phyloP scores from a whole-genome alignment of 805 yeast genomes.

The Clavispora santaluciae region DNA sequence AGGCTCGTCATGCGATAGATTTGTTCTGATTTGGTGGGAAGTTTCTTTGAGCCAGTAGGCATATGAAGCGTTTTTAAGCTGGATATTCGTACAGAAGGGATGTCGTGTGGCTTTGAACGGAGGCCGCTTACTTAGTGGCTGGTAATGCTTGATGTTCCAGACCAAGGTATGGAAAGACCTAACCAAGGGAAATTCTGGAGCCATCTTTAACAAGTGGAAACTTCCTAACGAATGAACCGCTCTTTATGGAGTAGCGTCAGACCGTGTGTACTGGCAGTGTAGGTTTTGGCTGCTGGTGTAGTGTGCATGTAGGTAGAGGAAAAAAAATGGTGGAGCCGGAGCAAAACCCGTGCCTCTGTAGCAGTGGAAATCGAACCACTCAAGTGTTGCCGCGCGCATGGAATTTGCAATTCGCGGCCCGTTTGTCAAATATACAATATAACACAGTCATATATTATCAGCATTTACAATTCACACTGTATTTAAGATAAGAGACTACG shows the following conservation, averaged over 20 bases:
- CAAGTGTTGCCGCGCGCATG: no score
- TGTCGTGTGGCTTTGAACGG: slow-evolving; percentile 12
- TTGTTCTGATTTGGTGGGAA: slow-evolving; percentile 8
- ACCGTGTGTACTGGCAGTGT: background rate
- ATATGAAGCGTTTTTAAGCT: slow-evolving; percentile 14
- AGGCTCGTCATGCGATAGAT: background rate
- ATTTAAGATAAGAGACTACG: no score
- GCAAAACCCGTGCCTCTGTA: background rate
- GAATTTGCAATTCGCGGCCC: no score
- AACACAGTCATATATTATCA: no score
- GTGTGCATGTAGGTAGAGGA: background rate
- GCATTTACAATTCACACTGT: no score
- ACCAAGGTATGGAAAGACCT: slow-evolving; percentile 8
- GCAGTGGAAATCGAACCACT: background rate
- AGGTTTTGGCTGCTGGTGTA: background rate
- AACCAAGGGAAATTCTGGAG: slow-evolving; percentile 12
- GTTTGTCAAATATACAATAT: no score
- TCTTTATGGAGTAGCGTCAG: background rate
- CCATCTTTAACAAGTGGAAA: slow-evolving; percentile 3
- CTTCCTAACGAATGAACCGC: background rate
- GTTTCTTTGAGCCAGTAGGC: slow-evolving; percentile 14
- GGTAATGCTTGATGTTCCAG: slow-evolving; percentile 13
- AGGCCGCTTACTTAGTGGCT: slow-evolving; percentile 9
- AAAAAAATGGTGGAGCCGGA: background rate
- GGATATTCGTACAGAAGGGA: slow-evolving; percentile 14